Conservation (phyloP, 176 grass and related monocot genomes). For the Phyllostachys edulis region DNA sequence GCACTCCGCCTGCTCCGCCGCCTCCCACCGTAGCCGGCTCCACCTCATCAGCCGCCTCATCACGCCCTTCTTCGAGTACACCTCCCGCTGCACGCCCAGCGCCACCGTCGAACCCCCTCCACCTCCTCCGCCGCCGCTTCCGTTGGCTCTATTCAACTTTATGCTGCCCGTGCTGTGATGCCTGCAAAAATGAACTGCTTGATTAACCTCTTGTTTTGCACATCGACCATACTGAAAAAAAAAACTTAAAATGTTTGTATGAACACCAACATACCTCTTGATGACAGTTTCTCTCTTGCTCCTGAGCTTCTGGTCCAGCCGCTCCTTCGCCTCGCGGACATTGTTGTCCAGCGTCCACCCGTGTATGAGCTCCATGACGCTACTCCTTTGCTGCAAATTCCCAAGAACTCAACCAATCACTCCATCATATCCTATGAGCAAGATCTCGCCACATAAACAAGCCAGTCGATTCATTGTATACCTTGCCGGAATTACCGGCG, state of each 20-base stretch:
- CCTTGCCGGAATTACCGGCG: conserved; percentile 33
- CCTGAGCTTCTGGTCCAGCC: conserved; percentile 76
- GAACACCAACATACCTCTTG: conserved; percentile 38
- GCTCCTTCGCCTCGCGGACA: conserved; percentile 81
- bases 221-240: neutral
- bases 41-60: conserved; percentile 65
- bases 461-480: neutral
- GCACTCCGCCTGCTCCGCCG: conserved; percentile 63
- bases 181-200: conserved; percentile 20
- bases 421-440: neutral
- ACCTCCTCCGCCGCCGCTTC: neutral
- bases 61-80: conserved; percentile 65
- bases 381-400: conserved; percentile 49
- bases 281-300: conserved; percentile 31
- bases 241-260: neutral
- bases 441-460: neutral
- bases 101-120: neutral
- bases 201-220: neutral
- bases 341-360: conserved; percentile 62
- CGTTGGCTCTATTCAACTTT: conserved; percentile 31
- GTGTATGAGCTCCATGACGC: conserved; percentile 46
- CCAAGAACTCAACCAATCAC: neutral
- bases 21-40: conserved; percentile 77
- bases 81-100: conserved; percentile 55
- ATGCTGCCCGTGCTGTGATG: conserved; percentile 68